Conservation (phyloP, 1,284 basidiomycete genomes). For the Vanrija humicola region DNA sequence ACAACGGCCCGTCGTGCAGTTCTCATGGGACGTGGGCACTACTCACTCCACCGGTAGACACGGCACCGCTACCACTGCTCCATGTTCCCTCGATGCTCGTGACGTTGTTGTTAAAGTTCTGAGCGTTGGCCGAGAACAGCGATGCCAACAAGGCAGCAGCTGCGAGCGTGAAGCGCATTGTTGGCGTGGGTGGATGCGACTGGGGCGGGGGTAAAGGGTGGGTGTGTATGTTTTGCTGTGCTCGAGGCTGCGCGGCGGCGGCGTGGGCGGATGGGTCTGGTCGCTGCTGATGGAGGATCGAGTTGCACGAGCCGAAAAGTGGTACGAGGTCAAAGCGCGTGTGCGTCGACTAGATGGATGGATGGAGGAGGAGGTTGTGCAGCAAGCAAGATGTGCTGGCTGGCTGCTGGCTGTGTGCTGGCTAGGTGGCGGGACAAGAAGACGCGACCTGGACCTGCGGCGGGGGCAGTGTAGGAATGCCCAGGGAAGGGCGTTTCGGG, state of each 20-base stretch:
- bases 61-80: constrained; percentile 69
- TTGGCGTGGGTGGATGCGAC: neutral
- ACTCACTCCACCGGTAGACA: constrained; percentile 78
- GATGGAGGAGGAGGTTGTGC: too few relatives aligned
- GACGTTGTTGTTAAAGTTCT: constrained; percentile 54
- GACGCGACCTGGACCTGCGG: too few relatives aligned
- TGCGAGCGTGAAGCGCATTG: constrained; percentile 8
- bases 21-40: neutral
- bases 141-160: neutral
- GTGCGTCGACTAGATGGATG: too few relatives aligned
- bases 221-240: neutral
- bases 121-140: constrained; percentile 7
- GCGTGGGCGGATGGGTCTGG: neutral
- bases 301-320: too few relatives aligned
- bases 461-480: too few relatives aligned
- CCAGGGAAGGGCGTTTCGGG: too few relatives aligned
- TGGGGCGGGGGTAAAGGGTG: neutral
- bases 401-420: too few relatives aligned
- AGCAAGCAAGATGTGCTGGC: too few relatives aligned
- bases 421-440: too few relatives aligned
- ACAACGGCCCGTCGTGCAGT: neutral
- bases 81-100: constrained; percentile 74
- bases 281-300: too few relatives aligned
- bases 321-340: too few relatives aligned
- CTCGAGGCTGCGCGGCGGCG: neutral